Evolutionary conservation across 1,139 yeast species (phyloP).

Genomic region (Sugiyamaella novakii): DNA sequence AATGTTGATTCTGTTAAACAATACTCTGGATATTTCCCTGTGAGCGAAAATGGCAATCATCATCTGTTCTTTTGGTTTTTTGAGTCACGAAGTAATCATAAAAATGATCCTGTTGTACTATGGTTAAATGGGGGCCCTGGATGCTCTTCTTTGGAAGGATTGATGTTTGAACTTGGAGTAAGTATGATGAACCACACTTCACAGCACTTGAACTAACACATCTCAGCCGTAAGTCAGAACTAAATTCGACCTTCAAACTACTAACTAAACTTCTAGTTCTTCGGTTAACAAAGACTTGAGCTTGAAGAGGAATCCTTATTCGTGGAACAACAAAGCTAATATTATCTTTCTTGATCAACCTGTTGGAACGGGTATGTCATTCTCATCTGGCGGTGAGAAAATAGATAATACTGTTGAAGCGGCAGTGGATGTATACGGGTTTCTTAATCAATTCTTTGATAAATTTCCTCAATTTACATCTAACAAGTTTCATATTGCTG

Average conservation of each 20-base stretch:
- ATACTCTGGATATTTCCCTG: conserved; percentile 66
- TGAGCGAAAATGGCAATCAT: conserved; percentile 71
- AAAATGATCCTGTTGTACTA: conserved; percentile 60
- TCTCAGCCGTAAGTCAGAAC: conserved; percentile 8
- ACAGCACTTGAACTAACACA: not conserved
- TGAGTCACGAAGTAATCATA: conserved; percentile 68
- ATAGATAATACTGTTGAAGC: conserved; percentile 61
- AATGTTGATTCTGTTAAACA: conserved; percentile 50
- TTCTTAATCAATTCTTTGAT: conserved; percentile 84
- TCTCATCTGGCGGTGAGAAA: conserved; percentile 37
- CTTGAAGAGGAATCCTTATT: conserved; percentile 59
- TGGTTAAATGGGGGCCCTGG: conserved; percentile 85
- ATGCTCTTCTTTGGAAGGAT: conserved; percentile 51
- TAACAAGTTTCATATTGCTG: conserved; percentile 89
- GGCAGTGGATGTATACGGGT: conserved; percentile 90
- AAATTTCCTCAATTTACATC: conserved; percentile 82
- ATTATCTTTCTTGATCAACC: conserved; percentile 75
- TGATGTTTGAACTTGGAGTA: conserved; percentile 31
- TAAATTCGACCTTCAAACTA: not conserved
- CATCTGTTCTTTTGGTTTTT: conserved; percentile 83
- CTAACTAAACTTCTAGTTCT: conserved; percentile 23
- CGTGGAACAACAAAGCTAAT: conserved; percentile 72
- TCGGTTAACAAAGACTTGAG: conserved; percentile 45
- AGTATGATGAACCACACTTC: not conserved
- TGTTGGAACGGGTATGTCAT: conserved; percentile 75